Conservation (phyloP, 192 early-diverging fungal species). For the Backusella circina region DNA sequence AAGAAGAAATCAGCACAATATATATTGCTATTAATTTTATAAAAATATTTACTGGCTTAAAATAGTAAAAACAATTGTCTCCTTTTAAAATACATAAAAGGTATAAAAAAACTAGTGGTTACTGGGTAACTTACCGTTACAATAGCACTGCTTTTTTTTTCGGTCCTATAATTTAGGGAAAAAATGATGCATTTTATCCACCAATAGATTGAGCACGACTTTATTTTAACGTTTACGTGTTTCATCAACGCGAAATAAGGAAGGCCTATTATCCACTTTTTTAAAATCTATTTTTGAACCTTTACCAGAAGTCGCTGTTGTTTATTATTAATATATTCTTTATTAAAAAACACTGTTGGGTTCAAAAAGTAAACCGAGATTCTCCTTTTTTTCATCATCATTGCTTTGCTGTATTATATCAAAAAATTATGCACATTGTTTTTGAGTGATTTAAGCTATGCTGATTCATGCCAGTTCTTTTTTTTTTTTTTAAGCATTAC, state of each 20-base stretch:
- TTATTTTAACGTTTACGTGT: background rate
- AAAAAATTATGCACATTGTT: background rate
- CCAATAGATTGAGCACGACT: constrained; percentile 1
- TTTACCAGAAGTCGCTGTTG: background rate
- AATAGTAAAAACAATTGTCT: constrained; percentile 5
- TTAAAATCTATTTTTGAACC: background rate
- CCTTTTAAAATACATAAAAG: background rate
- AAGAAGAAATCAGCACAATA: background rate
- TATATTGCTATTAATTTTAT: background rate
- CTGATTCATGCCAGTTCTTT: background rate
- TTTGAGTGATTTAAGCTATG: background rate
- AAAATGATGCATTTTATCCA: background rate
- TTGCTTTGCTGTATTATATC: background rate
- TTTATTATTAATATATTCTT: background rate
- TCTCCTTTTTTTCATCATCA: background rate
- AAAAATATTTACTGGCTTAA: constrained; percentile 1
- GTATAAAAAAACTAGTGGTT: background rate
- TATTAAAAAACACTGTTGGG: background rate
- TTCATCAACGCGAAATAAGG: background rate
- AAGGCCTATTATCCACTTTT: background rate
- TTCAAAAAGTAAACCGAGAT: background rate
- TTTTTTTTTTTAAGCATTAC: background rate
- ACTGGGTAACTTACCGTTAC: background rate
- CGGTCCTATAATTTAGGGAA: background rate
- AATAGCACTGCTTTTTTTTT: background rate